Evolutionary conservation across 164 flowering plant genomes (phyloP).

Genomic region (Piper betle): DNA sequence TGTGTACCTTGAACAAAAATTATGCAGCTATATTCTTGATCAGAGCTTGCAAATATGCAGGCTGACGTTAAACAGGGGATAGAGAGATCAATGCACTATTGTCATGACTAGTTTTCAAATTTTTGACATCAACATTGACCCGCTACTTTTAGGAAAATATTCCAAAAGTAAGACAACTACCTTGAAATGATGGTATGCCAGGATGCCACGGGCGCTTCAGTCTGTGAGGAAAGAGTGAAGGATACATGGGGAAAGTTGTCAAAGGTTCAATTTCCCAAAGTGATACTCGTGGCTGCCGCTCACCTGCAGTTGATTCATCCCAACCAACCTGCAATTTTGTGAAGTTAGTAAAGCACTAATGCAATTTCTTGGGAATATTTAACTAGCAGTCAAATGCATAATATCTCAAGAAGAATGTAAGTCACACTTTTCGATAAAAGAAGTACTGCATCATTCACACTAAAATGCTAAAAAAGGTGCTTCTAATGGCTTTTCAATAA

Average conservation of each 20-base stretch:
- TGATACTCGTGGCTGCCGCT: constrained; percentile 29
- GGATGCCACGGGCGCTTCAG: constrained; percentile 32
- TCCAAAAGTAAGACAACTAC: constrained; percentile 7
- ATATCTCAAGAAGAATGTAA: too few species aligned
- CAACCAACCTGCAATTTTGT: constrained; percentile 22
- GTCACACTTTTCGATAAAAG: too few species aligned
- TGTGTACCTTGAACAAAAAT: too few species aligned
- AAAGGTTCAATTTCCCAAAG: constrained; percentile 33
- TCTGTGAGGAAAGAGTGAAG: constrained; percentile 26
- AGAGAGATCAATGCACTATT: background rate
- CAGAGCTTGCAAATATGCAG: too few species aligned
- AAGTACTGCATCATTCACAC: too few species aligned
- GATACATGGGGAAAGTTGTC: constrained; percentile 34
- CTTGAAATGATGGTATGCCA: constrained; percentile 24
- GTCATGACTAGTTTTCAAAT: background rate
- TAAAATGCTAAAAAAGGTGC: too few species aligned
- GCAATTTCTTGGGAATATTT: background rate
- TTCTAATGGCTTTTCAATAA: too few species aligned
- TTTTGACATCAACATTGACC: background rate
- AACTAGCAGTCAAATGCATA: too few species aligned
- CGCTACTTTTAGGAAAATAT: background rate
- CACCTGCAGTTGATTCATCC: constrained; percentile 36
- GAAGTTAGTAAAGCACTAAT: background rate
- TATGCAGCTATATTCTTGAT: too few species aligned
- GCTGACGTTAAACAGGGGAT: too few species aligned